Conservation (phyloP, 257 asterid genomes). For the Solanum neorickii region DNA sequence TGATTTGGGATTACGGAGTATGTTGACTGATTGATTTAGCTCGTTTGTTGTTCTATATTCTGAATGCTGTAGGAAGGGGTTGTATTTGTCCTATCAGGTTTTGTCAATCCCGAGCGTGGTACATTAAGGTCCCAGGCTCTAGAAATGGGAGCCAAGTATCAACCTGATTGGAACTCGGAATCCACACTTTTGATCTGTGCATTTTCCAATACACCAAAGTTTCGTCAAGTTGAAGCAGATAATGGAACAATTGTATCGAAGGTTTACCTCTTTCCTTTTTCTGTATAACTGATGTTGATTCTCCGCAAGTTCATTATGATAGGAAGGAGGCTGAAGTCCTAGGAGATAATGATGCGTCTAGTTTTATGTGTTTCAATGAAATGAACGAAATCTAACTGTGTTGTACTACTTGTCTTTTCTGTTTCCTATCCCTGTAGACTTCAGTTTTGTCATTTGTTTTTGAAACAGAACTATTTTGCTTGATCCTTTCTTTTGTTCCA, state of each 20-base stretch:
- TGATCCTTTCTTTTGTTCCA: neutral
- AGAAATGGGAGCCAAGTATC: conserved; percentile 94
- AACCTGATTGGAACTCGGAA: conserved; percentile 75
- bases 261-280: conserved; percentile 24
- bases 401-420: neutral
- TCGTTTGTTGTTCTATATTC: neutral
- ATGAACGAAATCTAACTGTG: neutral
- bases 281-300: neutral
- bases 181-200: conserved; percentile 86
- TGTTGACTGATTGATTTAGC: neutral
- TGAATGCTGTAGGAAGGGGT: conserved; percentile 57
- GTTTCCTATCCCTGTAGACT: neutral
- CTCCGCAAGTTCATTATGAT: neutral
- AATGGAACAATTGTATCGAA: conserved; percentile 82
- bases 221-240: conserved; percentile 74
- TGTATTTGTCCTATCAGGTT: conserved; percentile 78
- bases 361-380: neutral
- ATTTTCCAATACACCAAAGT: conserved; percentile 81
- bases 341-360: neutral
- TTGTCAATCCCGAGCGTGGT: conserved; percentile 90
- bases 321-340: neutral
- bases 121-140: conserved; percentile 67
- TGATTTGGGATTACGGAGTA: neutral
- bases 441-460: neutral
- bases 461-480: neutral